Conservation (phyloP, 2,329 filamentous ascomycete genomes). For the Curvularia eragrostidis region DNA sequence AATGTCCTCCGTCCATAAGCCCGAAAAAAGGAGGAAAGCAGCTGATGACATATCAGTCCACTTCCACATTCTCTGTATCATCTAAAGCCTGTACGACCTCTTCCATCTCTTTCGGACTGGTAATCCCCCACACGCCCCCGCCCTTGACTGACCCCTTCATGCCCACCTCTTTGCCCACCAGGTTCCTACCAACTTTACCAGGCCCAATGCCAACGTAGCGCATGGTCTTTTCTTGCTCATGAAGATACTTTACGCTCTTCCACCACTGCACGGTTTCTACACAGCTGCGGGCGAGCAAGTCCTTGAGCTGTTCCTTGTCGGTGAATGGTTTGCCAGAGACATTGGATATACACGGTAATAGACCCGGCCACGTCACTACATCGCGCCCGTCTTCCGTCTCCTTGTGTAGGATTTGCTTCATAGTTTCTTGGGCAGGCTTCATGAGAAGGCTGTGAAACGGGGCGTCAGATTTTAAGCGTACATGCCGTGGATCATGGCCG, state of each 20-base stretch:
- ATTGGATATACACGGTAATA: constrained; percentile 83
- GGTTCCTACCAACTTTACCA: constrained; percentile 89
- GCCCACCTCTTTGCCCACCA: constrained; percentile 94
- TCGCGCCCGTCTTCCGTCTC: constrained; percentile 66
- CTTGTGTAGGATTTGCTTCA: constrained; percentile 70
- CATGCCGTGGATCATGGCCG: constrained; percentile 87
- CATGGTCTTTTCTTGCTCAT: constrained; percentile 80
- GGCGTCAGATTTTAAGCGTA: constrained; percentile 83
- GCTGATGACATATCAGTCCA: constrained; percentile 1
- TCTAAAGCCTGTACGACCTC: constrained; percentile 56
- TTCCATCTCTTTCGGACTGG: constrained; percentile 69
- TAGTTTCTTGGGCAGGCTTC: constrained; percentile 78
- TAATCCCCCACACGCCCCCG: constrained; percentile 92
- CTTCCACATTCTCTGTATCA: constrained; percentile 50
- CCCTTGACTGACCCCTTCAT: constrained; percentile 85
- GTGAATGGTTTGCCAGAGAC: constrained; percentile 80
- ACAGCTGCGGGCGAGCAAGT: constrained; percentile 79
- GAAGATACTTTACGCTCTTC: constrained; percentile 88
- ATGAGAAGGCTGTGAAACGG: constrained; percentile 94
- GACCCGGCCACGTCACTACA: constrained; percentile 76
- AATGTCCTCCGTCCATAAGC: not conserved
- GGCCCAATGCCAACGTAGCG: constrained; percentile 93
- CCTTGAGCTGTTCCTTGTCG: constrained; percentile 75
- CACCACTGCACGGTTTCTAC: constrained; percentile 96
- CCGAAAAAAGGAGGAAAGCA: not conserved